Evolutionary conservation across 805 yeast genomes (phyloP).

Genomic region (Starmerella apicola): DNA sequence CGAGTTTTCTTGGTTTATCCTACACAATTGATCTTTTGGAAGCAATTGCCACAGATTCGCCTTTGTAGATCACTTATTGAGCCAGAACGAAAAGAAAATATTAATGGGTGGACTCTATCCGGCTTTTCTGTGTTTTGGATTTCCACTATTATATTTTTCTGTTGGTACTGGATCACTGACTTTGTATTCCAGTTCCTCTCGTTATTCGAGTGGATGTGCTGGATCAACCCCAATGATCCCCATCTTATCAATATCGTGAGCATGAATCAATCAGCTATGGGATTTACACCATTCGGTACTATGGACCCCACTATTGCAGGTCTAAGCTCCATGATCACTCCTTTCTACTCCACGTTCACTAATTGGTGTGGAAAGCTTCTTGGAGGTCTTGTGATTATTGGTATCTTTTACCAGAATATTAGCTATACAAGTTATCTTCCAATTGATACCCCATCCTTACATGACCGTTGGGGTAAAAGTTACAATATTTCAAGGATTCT

Average conservation of each 20-base stretch:
- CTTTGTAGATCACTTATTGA: conserved; percentile 36
- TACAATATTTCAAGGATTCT: conserved; percentile 35
- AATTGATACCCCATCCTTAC: conserved; percentile 33
- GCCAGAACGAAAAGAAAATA: conserved; percentile 16
- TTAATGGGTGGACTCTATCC: conserved; percentile 49
- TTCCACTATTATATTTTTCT: conserved; percentile 35
- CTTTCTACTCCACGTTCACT: conserved; percentile 32
- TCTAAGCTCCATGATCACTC: conserved; percentile 32
- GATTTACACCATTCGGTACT: conserved; percentile 41
- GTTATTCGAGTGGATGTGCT: conserved; percentile 50
- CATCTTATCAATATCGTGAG: conserved; percentile 44
- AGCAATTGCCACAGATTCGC: conserved; percentile 36
- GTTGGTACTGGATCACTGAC: conserved; percentile 33
- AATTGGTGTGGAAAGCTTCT: conserved; percentile 29
- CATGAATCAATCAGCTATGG: conserved; percentile 32
- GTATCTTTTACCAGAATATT: conserved; percentile 35
- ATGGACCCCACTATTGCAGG: conserved; percentile 36
- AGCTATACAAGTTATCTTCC: conserved; percentile 42
- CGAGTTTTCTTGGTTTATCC: conserved; percentile 49
- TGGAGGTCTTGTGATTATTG: conserved; percentile 25
- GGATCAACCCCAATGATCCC: conserved; percentile 43
- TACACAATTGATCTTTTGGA: conserved; percentile 42
- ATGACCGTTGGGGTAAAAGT: conserved; percentile 33
- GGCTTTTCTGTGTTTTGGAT: conserved; percentile 39
- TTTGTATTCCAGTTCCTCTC: conserved; percentile 50